Percentiles rank a stretch among this genome's conserved stretches.
Evolutionary conservation across 768 basidiomycete species (phyloP).

Genomic region (Pleurotus salmoneostramineus): DNA sequence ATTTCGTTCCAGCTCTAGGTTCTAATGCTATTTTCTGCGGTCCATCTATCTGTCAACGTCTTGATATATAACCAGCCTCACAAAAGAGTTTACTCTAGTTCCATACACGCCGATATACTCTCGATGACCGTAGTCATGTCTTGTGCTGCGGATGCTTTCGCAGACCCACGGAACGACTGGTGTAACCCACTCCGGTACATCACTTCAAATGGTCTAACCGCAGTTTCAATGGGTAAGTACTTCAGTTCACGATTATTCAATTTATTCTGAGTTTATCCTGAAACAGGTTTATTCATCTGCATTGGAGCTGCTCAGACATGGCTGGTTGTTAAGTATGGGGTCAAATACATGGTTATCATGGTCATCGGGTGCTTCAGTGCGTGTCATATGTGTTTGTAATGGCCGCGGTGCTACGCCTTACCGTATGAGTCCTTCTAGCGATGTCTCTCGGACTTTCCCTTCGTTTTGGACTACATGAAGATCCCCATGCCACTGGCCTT

Average conservation of each 20-base stretch:
- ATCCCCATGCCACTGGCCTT: conserved; percentile 48
- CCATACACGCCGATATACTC: too few species aligned
- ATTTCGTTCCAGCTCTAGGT: too few species aligned
- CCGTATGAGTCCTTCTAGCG: conserved; percentile 26
- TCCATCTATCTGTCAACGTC: too few species aligned
- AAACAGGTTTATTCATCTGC: conserved; percentile 30
- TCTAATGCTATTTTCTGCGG: too few species aligned
- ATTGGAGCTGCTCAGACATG: conserved; percentile 41
- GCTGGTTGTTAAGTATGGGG: conserved; percentile 38
- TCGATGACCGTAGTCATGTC: conserved; percentile 9
- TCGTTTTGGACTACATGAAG: conserved; percentile 49
- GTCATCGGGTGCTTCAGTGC: conserved; percentile 55
- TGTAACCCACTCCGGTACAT: conserved; percentile 56
- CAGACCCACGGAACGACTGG: conserved; percentile 47
- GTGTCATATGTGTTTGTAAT: conserved; percentile 18
- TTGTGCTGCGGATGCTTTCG: conserved; percentile 35
- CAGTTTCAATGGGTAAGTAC: conserved; percentile 42
- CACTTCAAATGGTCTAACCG: conserved; percentile 47
- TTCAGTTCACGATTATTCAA: background rate
- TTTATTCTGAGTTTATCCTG: background rate
- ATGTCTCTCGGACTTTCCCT: conserved; percentile 53
- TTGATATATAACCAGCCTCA: too few species aligned
- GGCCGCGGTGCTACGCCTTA: background rate
- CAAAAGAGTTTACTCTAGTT: too few species aligned
- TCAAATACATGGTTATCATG: conserved; percentile 59